Base-by-base conservation (phyloP, 1,284 basidiomycete species). In the Moesziomyces sp. region DNA sequence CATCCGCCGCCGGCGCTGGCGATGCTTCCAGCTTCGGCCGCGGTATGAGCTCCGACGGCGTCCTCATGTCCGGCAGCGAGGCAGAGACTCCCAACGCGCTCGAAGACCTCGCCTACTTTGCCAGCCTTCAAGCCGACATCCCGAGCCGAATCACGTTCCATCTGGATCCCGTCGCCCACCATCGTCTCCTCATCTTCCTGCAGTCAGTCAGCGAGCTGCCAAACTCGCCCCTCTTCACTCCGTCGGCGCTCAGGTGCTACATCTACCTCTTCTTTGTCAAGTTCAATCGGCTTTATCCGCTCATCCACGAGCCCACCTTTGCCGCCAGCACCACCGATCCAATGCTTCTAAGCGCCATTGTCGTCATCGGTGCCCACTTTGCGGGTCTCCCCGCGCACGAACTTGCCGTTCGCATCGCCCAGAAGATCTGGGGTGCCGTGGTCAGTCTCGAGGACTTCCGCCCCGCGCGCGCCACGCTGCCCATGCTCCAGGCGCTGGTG, bases 191-290 rank as follows among this genome's bases (percentile, higher is more conserved):
- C 47, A 65, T 67, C 61, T 79, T 79, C 54, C 55, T 79, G 23
- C 59, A 64, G 28, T 74, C 73, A 6, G 68, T 78, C 48, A 72
- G 59, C 54, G 69, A 79, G 53, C 67, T 79, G 13, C 58, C 73
- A n/a, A 76, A 57, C 33, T 78, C 76, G 23, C 67, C 75, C 3
- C 59, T 78, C 9, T 78, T 79, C 52, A 74, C 72, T 21, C 73
- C 76, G 8, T 66, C 69, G 16, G 73, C 74, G 14, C 59, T 79
- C 24, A 51, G 73, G 16, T 70, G 73, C 48, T 78, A 76, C 55
- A 69, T 79, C 57, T 69, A 73, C 24, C 73, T 77, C 44, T 79
- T 77, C 52, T 79, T 79, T 38, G 58, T 68, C 56, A 78, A 74
- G 58, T 73, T 75, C 65, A 79, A 77, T 24, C 45, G 58, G 11